phyloP scores from a whole-genome alignment of 768 basidiomycete species.

The Mrakia blollopis region DNA sequence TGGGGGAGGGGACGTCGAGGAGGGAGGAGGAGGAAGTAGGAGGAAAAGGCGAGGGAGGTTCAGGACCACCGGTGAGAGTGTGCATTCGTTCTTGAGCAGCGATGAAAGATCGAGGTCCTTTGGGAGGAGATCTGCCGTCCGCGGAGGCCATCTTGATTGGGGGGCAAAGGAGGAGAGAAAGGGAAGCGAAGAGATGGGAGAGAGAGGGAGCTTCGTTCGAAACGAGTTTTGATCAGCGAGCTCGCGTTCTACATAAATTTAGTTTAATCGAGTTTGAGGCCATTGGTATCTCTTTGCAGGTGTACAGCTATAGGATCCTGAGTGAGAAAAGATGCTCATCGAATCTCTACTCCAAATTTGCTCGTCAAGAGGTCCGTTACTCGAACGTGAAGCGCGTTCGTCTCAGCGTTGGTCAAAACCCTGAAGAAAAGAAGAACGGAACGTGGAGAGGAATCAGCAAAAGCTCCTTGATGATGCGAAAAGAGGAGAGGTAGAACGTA shows the following conservation, averaged over 20 bases:
- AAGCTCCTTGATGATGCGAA: background rate
- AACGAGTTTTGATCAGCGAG: too few relatives aligned
- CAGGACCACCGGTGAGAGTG: background rate
- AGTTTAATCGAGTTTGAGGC: too few relatives aligned
- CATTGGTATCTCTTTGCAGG: background rate
- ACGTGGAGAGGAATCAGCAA: background rate
- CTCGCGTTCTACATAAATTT: too few relatives aligned
- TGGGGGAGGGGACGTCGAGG: background rate
- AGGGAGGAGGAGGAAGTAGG: background rate
- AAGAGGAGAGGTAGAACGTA: slow-evolving; percentile 38
- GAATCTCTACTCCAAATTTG: slow-evolving; percentile 47
- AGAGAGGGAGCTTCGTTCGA: too few relatives aligned
- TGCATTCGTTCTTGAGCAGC: background rate
- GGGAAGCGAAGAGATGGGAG: background rate
- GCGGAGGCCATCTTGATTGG: background rate
- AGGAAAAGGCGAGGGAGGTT: background rate
- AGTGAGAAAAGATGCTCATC: slow-evolving; percentile 35
- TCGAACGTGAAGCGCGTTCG: slow-evolving; percentile 65
- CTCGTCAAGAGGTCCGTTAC: slow-evolving; percentile 41
- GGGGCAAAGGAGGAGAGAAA: background rate
- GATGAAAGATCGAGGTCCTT: background rate
- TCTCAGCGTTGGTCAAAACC: slow-evolving; percentile 82
- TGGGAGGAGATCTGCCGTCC: background rate
- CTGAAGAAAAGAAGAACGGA: slow-evolving; percentile 47
- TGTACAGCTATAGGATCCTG: background rate